A percentile compares a stretch with the other conserved stretches of the same genome.
Evolutionary conservation across 2,329 filamentous ascomycete species (phyloP).

Genomic region (Hymenoscyphus infarciens): DNA sequence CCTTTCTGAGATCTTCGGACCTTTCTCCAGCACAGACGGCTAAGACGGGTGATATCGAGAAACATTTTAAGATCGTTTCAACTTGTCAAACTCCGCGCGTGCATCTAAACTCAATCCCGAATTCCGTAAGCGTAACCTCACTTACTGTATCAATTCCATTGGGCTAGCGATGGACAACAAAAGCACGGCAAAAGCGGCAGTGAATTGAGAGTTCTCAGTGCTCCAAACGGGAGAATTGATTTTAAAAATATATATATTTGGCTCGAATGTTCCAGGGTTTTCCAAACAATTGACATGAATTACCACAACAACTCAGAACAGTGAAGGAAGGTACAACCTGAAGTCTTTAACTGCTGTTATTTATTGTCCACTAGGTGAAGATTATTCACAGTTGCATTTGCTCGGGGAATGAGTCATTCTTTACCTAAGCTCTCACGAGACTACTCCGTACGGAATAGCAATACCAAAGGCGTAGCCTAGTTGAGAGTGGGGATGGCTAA

Average conservation of each 20-base stretch:
- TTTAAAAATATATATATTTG: background rate
- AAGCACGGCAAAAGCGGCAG: too few relatives aligned
- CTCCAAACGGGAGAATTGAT: too few relatives aligned
- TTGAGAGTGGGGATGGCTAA: too few relatives aligned
- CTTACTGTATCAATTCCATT: too few relatives aligned
- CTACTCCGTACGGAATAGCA: background rate
- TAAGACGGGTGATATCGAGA: background rate
- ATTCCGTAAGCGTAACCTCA: background rate
- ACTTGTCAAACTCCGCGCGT: background rate
- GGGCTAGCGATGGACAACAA: too few relatives aligned
- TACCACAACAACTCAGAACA: background rate
- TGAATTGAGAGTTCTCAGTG: too few relatives aligned
- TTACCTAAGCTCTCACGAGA: background rate
- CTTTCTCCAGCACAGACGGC: background rate
- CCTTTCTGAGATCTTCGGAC: background rate
- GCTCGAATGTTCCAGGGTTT: background rate
- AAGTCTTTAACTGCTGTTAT: background rate
- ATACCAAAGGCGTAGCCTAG: background rate
- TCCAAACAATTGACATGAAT: background rate
- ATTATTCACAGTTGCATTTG: background rate
- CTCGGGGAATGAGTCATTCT: background rate
- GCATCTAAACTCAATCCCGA: background rate
- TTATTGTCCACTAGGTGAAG: too few relatives aligned
- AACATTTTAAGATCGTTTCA: background rate
- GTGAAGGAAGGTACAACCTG: background rate